These are phyloP conservation scores for Malbranchea cinnamomea DNA, from an alignment of 2,329 filamentous ascomycete genomes.

Conservation along the genomic window DNA sequence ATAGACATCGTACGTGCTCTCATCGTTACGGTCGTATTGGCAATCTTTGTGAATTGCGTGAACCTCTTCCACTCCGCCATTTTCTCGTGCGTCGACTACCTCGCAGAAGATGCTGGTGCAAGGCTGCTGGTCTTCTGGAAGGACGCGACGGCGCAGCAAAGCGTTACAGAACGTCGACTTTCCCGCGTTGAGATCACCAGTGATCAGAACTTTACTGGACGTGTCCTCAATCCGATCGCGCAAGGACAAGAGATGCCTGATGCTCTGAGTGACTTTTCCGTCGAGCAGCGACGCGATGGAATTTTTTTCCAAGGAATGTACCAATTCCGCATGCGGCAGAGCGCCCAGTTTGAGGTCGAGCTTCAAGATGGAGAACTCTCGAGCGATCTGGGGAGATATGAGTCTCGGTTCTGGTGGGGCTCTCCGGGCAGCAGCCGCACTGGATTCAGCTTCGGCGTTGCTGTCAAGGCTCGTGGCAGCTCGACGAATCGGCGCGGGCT, in stretches of 20 bases:
- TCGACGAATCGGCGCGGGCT: conserved; percentile 45
- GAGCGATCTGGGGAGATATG: conserved; percentile 80
- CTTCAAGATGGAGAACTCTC: conserved; percentile 92
- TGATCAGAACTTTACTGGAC: conserved; percentile 89
- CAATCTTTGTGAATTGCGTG: conserved; percentile 78
- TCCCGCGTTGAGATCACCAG: conserved; percentile 89
- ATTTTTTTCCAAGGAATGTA: conserved; percentile 84
- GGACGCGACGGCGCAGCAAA: conserved; percentile 74
- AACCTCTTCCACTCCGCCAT: conserved; percentile 82
- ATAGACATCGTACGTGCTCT: conserved; percentile 86
- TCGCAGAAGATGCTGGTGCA: conserved; percentile 99
- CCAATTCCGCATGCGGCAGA: conserved; percentile 73
- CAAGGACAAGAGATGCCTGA: conserved; percentile 74
- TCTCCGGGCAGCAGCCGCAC: conserved; percentile 50
- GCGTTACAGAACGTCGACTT: conserved; percentile 99
- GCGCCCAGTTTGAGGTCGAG: conserved; percentile 82
- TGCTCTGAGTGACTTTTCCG: conserved; percentile 84
- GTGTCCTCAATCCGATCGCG: conserved; percentile 94
- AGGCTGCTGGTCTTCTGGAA: conserved; percentile 94
- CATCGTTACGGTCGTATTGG: conserved; percentile 74
- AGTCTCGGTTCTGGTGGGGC: conserved; percentile 58
- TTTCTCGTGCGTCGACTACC: conserved; percentile 82
- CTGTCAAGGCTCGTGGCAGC: conserved; percentile 58
- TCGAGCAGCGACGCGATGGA: conserved; percentile 84
- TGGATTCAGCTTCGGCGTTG: conserved; percentile 52